Base-by-base conservation (phyloP, 345 rosid species). In the Excoecaria agallocha region DNA sequence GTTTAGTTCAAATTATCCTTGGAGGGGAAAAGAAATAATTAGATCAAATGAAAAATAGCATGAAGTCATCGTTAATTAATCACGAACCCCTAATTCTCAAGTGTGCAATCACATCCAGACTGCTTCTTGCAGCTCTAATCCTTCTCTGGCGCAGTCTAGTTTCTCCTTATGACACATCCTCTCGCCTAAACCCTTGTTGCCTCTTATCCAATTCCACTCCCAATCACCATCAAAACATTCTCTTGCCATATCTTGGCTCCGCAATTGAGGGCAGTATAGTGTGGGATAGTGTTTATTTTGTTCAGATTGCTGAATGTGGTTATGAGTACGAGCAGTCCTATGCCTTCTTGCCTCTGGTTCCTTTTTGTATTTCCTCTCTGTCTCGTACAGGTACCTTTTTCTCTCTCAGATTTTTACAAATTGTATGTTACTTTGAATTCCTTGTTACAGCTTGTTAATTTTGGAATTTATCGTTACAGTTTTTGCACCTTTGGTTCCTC, bases 271-370 rank as follows among this genome's bases (percentile, higher is more conserved):
- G 79, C 46, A 76, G 89, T 68, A 46, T 93, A 22, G 98, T 94
- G 0, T 94, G 99, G 99, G 99, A 94, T 81, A 79, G 96, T 1
- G 98, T 93, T 48, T 93, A 86, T 82, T 95, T 87, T 61, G 81
- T 93, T 50, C 83, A 93, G 15, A 95, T 93, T 25, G 87, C 97
- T 3, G 78, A 95, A 74, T 95, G 99, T 59, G 94, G 98, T 1
- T 95, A 91, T 64, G 97, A 95, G 86, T 91, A 93, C 59, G 99
- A 93, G 85, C 99, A 93, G 88, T 73, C 82, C 50, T 95, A 87
- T 59, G 98, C 99, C 46, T 95, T 95, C 87, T 81, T 88, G 61
- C 99, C 99, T 38, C 83, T 93, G 25, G 90, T 95, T 61, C 99
- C 98, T 4, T 60, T 83, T 55, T 83, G 78, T 85, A 89, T 91